Evolutionary conservation across 2,329 filamentous ascomycete genomes (phyloP).

Genomic region (Ophiostoma populinum): DNA sequence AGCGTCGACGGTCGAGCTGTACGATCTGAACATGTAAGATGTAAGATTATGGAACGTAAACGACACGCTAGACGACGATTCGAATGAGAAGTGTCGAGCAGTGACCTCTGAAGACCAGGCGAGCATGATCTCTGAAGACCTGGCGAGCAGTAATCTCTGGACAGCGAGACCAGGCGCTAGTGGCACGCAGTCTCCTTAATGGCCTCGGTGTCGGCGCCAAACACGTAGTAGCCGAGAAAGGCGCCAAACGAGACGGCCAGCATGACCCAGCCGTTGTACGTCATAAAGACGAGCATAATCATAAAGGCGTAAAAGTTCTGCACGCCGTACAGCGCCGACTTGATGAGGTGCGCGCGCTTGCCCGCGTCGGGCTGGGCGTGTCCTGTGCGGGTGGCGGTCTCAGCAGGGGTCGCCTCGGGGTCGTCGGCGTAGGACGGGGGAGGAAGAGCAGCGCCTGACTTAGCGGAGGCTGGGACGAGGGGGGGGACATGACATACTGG

Average conservation of each 20-base stretch:
- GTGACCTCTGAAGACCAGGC: too few species aligned
- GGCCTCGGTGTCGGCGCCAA: slow-evolving; percentile 51
- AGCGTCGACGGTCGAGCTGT: slow-evolving; percentile 9
- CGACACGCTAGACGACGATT: not conserved
- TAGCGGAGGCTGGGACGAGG: too few species aligned
- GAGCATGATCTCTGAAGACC: too few species aligned
- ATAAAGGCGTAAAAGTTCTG: slow-evolving; percentile 99
- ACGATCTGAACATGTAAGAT: slow-evolving; percentile 10
- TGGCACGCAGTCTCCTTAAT: slow-evolving; percentile 87
- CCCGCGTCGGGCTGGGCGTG: slow-evolving; percentile 44
- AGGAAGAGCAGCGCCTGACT: too few species aligned
- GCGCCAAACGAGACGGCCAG: slow-evolving; percentile 74
- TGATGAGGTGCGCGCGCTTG: slow-evolving; percentile 57
- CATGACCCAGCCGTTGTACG: slow-evolving; percentile 99
- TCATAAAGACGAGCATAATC: slow-evolving; percentile 99
- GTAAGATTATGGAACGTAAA: slow-evolving; percentile 14
- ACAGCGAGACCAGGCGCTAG: too few species aligned
- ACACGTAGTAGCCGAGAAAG: slow-evolving; percentile 72
- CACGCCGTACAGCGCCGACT: slow-evolving; percentile 69
- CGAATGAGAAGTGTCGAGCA: too few species aligned
- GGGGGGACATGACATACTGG: slow-evolving; percentile 35
- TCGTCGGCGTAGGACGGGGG: not conserved
- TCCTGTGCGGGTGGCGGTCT: slow-evolving; percentile 53
- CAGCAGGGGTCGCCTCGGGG: slow-evolving; percentile 27
- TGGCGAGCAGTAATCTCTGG: too few species aligned